Percentiles rank a stretch among this genome's conserved stretches.
phyloP scores from a whole-genome alignment of 2,329 filamentous ascomycete genomes.

The Dactylellina drechsleri region DNA sequence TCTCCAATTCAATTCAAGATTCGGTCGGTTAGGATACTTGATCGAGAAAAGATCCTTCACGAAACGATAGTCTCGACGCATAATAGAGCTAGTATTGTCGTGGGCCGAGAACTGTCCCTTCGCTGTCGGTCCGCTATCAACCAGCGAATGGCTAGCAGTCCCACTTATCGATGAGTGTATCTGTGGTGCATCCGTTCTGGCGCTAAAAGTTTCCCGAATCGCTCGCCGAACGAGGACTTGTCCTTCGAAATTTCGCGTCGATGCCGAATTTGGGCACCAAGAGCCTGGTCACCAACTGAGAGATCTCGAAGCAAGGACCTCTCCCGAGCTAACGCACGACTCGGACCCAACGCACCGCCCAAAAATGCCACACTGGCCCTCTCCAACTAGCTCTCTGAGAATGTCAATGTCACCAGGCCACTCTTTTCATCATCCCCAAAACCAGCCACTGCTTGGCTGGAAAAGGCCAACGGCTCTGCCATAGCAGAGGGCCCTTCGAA shows the following conservation, averaged over 20 bases:
- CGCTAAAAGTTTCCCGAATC: constrained; percentile 21
- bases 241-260: constrained; percentile 35
- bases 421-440: neutral
- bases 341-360: constrained; percentile 26
- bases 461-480: constrained; percentile 46
- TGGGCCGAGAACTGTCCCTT: constrained; percentile 35
- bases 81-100: constrained; percentile 28
- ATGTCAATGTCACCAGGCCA: constrained; percentile 28
- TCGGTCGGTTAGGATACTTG: constrained; percentile 41
- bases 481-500: neutral
- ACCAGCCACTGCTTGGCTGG: constrained; percentile 42
- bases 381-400: constrained; percentile 6
- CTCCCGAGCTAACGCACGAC: constrained; percentile 28
- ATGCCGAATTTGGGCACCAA: constrained; percentile 42
- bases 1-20: neutral
- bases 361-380: constrained; percentile 34
- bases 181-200: constrained; percentile 10
- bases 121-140: constrained; percentile 30
- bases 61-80: constrained; percentile 27
- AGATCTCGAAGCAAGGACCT: constrained; percentile 48
- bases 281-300: constrained; percentile 43
- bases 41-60: constrained; percentile 45
- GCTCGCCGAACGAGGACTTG: neutral
- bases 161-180: too few relatives aligned
- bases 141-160: neutral